Evolutionary conservation across 768 basidiomycete species (phyloP).

Genomic region (Melanogaster broomeanus): DNA sequence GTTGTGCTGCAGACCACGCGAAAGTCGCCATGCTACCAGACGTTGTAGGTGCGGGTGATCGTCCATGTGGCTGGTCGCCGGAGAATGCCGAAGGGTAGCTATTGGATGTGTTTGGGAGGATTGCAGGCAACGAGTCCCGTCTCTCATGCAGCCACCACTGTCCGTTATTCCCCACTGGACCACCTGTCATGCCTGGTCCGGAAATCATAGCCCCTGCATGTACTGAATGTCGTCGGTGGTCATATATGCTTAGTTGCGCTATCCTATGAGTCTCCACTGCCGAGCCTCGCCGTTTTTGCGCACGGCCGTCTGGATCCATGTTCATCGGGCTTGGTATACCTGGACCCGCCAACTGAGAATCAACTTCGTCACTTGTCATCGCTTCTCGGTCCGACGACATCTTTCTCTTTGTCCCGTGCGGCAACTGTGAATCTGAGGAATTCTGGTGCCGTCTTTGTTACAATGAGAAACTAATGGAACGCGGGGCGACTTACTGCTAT

Average conservation of each 20-base stretch:
- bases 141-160: slow-evolving; percentile 68
- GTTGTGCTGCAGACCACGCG: slow-evolving; percentile 64
- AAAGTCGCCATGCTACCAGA: slow-evolving; percentile 68
- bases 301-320: slow-evolving; percentile 62
- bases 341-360: slow-evolving; percentile 66
- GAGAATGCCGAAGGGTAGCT: slow-evolving; percentile 57
- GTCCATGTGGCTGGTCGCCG: slow-evolving; percentile 65
- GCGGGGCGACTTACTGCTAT: slow-evolving; percentile 53
- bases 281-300: slow-evolving; percentile 83
- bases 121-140: slow-evolving; percentile 72
- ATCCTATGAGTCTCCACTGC: slow-evolving; percentile 78
- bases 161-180: slow-evolving; percentile 19
- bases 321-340: slow-evolving; percentile 63
- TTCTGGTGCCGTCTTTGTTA: slow-evolving; percentile 22
- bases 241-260: slow-evolving; percentile 66
- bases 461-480: neutral
- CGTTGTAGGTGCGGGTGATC: slow-evolving; percentile 55
- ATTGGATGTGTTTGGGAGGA: slow-evolving; percentile 64
- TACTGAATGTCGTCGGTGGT: slow-evolving; percentile 77
- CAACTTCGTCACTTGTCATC: slow-evolving; percentile 61
- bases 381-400: slow-evolving; percentile 68
- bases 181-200: slow-evolving; percentile 26
- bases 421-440: slow-evolving; percentile 41
- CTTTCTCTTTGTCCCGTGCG: slow-evolving; percentile 79
- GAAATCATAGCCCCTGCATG: slow-evolving; percentile 55